Conservation (phyloP, 441 rosid genomes). For the Populus hybrid region DNA sequence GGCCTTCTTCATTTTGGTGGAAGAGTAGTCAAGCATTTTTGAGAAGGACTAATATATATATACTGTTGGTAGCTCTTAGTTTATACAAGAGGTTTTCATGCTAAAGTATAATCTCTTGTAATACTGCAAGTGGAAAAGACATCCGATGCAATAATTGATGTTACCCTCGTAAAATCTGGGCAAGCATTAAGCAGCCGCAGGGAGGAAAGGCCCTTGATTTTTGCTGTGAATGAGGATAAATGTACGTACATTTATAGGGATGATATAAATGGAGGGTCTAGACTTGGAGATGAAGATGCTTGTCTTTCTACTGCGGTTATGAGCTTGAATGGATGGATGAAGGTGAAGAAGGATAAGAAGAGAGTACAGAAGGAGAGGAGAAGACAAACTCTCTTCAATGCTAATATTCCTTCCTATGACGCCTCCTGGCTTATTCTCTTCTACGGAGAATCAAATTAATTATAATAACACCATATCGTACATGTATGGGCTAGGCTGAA, state of each 20-base stretch:
- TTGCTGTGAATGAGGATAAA: neutral
- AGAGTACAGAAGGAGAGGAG: neutral
- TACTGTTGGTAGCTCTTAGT: neutral
- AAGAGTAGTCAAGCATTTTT: neutral
- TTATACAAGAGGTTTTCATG: neutral
- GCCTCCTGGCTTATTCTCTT: constrained; percentile 14
- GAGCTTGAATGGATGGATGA: constrained; percentile 10
- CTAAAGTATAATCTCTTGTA: neutral
- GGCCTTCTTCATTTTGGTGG: constrained; percentile 37
- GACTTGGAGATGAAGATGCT: neutral
- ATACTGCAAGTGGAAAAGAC: neutral
- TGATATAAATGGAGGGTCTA: neutral
- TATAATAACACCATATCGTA: neutral
- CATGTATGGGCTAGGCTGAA: neutral
- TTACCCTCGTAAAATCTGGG: neutral
- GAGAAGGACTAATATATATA: neutral
- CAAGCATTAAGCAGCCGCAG: neutral
- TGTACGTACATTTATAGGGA: neutral
- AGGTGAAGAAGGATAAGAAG: constrained; percentile 14
- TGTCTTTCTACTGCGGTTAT: neutral
- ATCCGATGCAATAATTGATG: neutral
- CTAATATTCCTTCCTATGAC: constrained; percentile 28
- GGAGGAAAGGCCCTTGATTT: neutral
- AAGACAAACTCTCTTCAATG: constrained; percentile 36
- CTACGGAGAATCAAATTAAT: constrained; percentile 9